phyloP scores from a whole-genome alignment of 208 protist species.

The Naegleria lovaniensis region DNA sequence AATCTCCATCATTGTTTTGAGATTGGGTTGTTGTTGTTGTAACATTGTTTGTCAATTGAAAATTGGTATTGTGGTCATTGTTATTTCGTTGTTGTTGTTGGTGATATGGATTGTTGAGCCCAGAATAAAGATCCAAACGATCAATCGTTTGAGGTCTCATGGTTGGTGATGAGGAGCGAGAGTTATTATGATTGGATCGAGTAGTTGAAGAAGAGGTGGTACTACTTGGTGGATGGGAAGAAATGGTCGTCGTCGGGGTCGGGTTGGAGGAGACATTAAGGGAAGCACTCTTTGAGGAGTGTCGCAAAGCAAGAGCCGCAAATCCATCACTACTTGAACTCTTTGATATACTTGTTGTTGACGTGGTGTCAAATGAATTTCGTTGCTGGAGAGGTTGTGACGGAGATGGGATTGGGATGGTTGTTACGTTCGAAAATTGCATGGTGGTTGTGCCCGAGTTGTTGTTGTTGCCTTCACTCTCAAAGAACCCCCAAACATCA shows the following conservation, averaged over 20 bases:
- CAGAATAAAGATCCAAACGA: background rate
- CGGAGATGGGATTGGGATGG: background rate
- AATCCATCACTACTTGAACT: background rate
- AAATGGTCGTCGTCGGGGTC: background rate
- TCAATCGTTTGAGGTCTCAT: background rate
- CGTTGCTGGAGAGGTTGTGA: background rate
- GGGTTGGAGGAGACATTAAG: background rate
- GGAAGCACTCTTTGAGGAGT: background rate
- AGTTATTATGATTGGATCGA: background rate
- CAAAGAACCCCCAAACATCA: too few species aligned
- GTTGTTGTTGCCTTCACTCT: too few species aligned
- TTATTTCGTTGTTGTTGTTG: background rate
- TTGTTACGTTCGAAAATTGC: too few species aligned
- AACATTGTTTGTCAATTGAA: too few species aligned
- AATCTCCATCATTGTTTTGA: background rate
- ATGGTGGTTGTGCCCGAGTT: too few species aligned
- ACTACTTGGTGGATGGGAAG: background rate
- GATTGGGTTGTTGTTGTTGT: background rate
- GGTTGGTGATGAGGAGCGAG: background rate
- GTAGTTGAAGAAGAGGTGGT: background rate
- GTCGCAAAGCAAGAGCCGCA: background rate
- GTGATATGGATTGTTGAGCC: background rate
- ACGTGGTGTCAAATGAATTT: background rate
- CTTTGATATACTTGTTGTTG: background rate
- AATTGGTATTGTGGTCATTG: background rate